Percentiles rank a stretch among this genome's conserved stretches.
Evolutionary conservation across 345 rosid genomes (phyloP).

Genomic region (Brassica incana): DNA sequence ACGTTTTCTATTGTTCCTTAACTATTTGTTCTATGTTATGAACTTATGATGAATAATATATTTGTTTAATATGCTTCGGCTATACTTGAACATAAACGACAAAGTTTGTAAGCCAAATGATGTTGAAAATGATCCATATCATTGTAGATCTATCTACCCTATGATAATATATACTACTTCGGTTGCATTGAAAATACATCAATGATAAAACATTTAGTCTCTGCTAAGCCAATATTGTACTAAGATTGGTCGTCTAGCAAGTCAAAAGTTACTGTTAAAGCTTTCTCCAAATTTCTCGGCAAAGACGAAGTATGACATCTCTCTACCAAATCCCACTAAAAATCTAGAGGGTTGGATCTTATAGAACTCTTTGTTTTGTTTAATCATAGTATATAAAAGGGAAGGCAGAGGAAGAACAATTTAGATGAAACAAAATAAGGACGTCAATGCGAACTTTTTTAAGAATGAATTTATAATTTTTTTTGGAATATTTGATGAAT

Average conservation of each 20-base stretch:
- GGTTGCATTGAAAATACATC: background rate
- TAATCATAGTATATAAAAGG: background rate
- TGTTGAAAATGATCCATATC: conserved; percentile 15
- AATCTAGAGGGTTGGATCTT: conserved; percentile 12
- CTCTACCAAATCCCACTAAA: conserved; percentile 33
- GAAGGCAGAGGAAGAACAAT: background rate
- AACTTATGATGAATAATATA: background rate
- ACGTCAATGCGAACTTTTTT: background rate
- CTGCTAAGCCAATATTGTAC: conserved; percentile 5
- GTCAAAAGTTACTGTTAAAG: conserved; percentile 30
- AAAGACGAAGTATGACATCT: conserved; percentile 2
- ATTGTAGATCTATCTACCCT: conserved; percentile 1
- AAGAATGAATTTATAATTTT: no score
- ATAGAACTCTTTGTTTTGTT: conserved; percentile 3
- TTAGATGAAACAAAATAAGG: background rate
- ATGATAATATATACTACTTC: conserved; percentile 1
- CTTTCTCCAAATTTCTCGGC: conserved; percentile 7
- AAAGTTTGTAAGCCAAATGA: background rate
- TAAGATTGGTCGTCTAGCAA: conserved; percentile 15
- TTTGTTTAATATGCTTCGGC: conserved; percentile 8
- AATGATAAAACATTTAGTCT: background rate
- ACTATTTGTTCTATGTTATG: background rate
- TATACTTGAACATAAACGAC: conserved; percentile 23
- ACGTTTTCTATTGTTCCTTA: background rate
- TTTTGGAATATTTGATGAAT: background rate